Evolutionary conservation across 2,329 filamentous ascomycete species (phyloP).

Genomic region (Sphaerulina vaccinii): DNA sequence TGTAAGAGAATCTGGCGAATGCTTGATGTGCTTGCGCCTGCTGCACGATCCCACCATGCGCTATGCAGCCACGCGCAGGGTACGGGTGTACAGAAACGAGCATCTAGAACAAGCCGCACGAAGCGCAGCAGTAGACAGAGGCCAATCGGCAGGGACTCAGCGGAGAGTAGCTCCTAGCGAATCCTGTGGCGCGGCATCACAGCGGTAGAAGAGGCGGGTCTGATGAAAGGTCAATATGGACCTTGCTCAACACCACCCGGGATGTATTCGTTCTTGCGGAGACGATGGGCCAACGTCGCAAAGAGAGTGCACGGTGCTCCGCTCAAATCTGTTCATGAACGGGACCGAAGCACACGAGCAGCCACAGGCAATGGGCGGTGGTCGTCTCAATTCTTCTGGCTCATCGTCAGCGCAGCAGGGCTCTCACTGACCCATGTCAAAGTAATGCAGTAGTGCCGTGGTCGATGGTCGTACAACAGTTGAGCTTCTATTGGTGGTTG

Average conservation of each 20-base stretch:
- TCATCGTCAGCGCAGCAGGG: neutral
- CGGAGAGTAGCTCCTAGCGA: conserved; percentile 5
- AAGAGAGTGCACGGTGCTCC: neutral
- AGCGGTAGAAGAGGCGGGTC: neutral
- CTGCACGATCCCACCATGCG: neutral
- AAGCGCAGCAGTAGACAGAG: neutral
- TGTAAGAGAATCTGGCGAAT: too few relatives aligned
- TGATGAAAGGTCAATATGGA: neutral
- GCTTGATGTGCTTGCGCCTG: neutral
- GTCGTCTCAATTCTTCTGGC: neutral
- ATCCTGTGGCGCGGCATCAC: conserved; percentile 8
- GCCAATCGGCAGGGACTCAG: neutral
- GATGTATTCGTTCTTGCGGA: conserved; percentile 5
- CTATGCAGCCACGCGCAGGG: neutral
- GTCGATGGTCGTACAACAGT: conserved; percentile 1
- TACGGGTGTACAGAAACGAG: conserved; percentile 3
- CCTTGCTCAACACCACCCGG: conserved; percentile 6
- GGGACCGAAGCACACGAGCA: neutral
- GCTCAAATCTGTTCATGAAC: too few relatives aligned
- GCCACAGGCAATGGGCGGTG: neutral
- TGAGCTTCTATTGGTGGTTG: conserved; percentile 10
- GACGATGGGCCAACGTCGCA: neutral
- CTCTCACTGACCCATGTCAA: neutral
- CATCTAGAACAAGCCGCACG: neutral
- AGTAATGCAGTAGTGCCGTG: neutral